A percentile compares a stretch with the other conserved stretches of the same genome.
Evolutionary conservation across 345 rosid species (phyloP).

Genomic region (Murraya paniculata): DNA sequence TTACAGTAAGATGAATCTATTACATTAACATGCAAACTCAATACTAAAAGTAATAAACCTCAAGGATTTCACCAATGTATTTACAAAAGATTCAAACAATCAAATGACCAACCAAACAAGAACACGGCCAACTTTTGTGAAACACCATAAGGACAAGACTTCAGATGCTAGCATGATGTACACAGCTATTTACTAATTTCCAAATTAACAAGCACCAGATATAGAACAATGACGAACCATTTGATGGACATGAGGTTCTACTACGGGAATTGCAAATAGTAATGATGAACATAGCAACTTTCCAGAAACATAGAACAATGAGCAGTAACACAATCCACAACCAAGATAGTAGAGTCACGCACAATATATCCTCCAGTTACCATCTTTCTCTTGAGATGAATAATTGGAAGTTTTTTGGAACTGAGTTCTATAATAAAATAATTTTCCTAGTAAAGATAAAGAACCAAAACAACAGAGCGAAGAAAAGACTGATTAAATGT

Average conservation of each 20-base stretch:
- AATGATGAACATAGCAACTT: background rate
- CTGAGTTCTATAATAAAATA: background rate
- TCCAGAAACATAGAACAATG: background rate
- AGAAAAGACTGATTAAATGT: too few species aligned
- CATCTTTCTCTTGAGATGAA: slow-evolving; percentile 19
- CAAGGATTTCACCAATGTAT: background rate
- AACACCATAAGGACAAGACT: background rate
- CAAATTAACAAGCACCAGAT: background rate
- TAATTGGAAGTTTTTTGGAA: background rate
- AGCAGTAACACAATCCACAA: slow-evolving; percentile 18
- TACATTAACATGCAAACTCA: too few species aligned
- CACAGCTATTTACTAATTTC: too few species aligned
- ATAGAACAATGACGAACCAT: background rate
- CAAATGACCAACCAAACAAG: background rate
- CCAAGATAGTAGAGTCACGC: slow-evolving; percentile 20
- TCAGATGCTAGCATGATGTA: too few species aligned
- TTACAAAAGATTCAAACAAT: background rate
- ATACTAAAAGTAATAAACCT: background rate
- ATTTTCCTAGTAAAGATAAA: background rate
- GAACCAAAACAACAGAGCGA: background rate
- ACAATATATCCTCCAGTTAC: slow-evolving; percentile 18
- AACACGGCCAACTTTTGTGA: background rate
- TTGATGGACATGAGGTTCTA: background rate
- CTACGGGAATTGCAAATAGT: background rate
- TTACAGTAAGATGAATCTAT: too few species aligned